These are phyloP conservation scores for Trichothecium roseum DNA, from an alignment of 2,329 filamentous ascomycete genomes.

Conservation along the genomic window DNA sequence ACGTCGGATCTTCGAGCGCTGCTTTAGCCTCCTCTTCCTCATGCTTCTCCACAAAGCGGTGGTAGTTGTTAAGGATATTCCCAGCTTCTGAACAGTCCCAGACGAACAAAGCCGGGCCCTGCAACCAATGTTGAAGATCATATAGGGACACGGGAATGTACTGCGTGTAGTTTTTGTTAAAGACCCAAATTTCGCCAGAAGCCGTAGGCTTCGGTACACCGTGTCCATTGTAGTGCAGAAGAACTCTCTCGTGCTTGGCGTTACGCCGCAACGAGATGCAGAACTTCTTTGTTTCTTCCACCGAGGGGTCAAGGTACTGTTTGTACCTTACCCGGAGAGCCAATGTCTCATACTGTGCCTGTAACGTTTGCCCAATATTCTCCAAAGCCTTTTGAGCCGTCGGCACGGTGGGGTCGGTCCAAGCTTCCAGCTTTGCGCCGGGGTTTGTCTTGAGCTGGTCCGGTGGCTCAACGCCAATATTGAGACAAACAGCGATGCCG, in stretches of 20 bases:
- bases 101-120: constrained; percentile 90
- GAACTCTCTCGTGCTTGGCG: constrained; percentile 87
- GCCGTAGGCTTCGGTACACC: constrained; percentile 92
- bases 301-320: constrained; percentile 89
- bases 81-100: constrained; percentile 97
- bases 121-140: constrained; percentile 90
- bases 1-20: constrained; percentile 66
- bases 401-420: constrained; percentile 81
- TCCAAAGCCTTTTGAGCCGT: constrained; percentile 79
- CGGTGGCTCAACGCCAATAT: constrained; percentile 94
- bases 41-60: constrained; percentile 90
- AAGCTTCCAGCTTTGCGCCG: constrained; percentile 88
- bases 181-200: constrained; percentile 98
- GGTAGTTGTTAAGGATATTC: constrained; percentile 91
- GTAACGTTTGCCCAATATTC: constrained; percentile 91
- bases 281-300: constrained; percentile 96
- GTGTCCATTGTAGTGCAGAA: constrained; percentile 99
- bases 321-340: constrained; percentile 96
- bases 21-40: constrained; percentile 77
- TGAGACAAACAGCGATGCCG: constrained; percentile 85
- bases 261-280: constrained; percentile 82
- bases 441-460: constrained; percentile 94
- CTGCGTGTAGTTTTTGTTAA: constrained; percentile 97
- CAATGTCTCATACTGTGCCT: constrained; percentile 90
- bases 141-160: constrained; percentile 96